Percentiles rank a stretch among this genome's conserved stretches.
phyloP scores from a whole-genome alignment of 2,329 filamentous ascomycete species.

The Cucurbitaria berberidis region DNA sequence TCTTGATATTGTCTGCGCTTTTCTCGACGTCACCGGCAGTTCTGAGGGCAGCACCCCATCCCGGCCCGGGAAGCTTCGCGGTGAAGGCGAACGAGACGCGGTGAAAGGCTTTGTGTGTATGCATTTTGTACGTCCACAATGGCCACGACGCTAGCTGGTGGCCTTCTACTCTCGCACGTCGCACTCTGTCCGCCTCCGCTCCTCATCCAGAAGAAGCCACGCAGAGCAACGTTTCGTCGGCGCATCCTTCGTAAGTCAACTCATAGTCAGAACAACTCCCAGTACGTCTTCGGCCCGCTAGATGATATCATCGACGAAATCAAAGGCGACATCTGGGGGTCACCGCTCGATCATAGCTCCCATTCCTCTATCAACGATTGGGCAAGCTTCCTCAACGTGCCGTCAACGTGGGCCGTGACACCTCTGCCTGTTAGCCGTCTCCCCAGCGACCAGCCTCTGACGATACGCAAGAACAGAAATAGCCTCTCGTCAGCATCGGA shows the following conservation, averaged over 20 bases:
- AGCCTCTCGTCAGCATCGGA: conserved; percentile 38
- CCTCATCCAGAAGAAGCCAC: conserved; percentile 37
- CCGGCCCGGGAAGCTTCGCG: not conserved
- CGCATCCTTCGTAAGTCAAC: conserved; percentile 32
- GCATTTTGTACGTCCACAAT: conserved; percentile 14
- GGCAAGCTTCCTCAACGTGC: conserved; percentile 23
- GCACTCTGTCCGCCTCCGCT: conserved; percentile 37
- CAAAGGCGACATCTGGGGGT: conserved; percentile 35
- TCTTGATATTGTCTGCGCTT: not conserved
- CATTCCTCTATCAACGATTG: conserved; percentile 20
- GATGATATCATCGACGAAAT: conserved; percentile 47
- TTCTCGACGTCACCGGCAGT: not conserved
- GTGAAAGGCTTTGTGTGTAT: conserved; percentile 12
- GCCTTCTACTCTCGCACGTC: conserved; percentile 16
- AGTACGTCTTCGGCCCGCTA: conserved; percentile 29
- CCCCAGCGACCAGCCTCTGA: conserved; percentile 40
- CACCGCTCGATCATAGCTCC: conserved; percentile 19
- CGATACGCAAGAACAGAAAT: conserved; percentile 41
- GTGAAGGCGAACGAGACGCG: conserved; percentile 15
- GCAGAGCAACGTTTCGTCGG: conserved; percentile 33
- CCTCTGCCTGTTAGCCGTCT: conserved; percentile 38
- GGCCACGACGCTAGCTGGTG: conserved; percentile 15
- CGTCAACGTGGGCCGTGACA: conserved; percentile 29
- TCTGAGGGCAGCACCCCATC: not conserved
- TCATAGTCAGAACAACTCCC: conserved; percentile 7